These are phyloP conservation scores for Lasiodiplodia theobromae DNA, from an alignment of 2,329 filamentous ascomycete species.

Conservation along the genomic window DNA sequence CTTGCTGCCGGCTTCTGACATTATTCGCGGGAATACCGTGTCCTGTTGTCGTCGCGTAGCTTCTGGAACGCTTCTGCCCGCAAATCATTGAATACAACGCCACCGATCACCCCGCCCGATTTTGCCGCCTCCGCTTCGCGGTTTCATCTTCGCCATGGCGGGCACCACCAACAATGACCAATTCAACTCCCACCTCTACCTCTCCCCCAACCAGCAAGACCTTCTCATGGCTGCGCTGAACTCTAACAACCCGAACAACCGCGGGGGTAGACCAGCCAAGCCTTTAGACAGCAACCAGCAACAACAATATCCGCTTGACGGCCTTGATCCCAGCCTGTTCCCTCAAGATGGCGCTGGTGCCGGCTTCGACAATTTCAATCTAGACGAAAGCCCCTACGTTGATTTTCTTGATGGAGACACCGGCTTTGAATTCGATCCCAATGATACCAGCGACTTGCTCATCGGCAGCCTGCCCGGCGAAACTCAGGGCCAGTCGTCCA, in stretches of 20 bases:
- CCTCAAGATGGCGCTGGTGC: constrained; percentile 50
- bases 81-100: background rate
- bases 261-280: constrained; percentile 35
- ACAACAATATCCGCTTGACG: constrained; percentile 44
- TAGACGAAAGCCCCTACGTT: constrained; percentile 79
- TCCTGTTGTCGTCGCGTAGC: constrained; percentile 11
- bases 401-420: constrained; percentile 81
- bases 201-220: constrained; percentile 56
- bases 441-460: constrained; percentile 65
- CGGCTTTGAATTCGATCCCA: constrained; percentile 77
- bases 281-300: constrained; percentile 37
- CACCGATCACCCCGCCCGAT: background rate
- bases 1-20: constrained; percentile 5
- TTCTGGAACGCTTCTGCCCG: constrained; percentile 2
- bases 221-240: constrained; percentile 56
- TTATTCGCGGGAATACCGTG: background rate
- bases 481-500: constrained; percentile 45
- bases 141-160: constrained; percentile 40
- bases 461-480: constrained; percentile 76
- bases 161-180: constrained; percentile 48
- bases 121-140: constrained; percentile 21
- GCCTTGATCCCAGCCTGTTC: constrained; percentile 46
- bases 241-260: constrained; percentile 51
- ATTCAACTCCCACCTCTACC: constrained; percentile 51
- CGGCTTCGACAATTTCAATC: constrained; percentile 56